Evolutionary conservation across 192 early-diverging fungal genomes (phyloP), one percentile per base, ranked within the genome.

Genomic region (Dissophora globulifera): DNA sequence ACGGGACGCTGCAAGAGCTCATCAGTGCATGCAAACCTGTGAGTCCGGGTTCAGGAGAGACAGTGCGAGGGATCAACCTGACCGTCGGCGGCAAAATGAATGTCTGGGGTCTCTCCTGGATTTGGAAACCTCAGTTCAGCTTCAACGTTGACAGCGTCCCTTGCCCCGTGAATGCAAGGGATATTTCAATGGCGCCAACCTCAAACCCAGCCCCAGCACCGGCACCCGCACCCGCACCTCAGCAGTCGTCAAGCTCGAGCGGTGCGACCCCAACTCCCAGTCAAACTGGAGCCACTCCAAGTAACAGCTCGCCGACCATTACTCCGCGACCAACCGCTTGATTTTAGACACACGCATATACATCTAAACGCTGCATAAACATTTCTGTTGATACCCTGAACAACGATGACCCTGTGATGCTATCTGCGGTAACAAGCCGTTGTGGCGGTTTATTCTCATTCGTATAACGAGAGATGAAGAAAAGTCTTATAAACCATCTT

Each of bases 81-180:
- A 62, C 42, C 2, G 43, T 76, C 50, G 72, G 72, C 19, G 72
- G 72, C 22, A 76, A 67, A 27, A 29, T 76, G 27, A 27, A 55
- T 38, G 29, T 76, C 12, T 67, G 62, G 63, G 72, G 72, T 0
- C 38, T 76, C 19, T 55, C 50, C 5, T 76, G 72, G 72, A 32
- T 62, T 17, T 76, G 72, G 72, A 57, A 76, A 47, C 72, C 72
- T 0, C 51, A 76, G 31, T 76, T 76, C 53, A 67, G 72, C 31
- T 67, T 76, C 49, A 76, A 67, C 55, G 72, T 67, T 9, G 63
- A 52, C 0, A 76, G 45, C 20, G 56, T 61, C 1, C 46, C 63
- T 27, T 76, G 72, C 33, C 72, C 72, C 4, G 51, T 56, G 23
- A 76, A 76, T 15, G 63, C 72, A 26, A 49, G 26, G 23, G 49